Evolutionary conservation across 306 rosid species (phyloP).

Genomic region (Crataegus laevigata): DNA sequence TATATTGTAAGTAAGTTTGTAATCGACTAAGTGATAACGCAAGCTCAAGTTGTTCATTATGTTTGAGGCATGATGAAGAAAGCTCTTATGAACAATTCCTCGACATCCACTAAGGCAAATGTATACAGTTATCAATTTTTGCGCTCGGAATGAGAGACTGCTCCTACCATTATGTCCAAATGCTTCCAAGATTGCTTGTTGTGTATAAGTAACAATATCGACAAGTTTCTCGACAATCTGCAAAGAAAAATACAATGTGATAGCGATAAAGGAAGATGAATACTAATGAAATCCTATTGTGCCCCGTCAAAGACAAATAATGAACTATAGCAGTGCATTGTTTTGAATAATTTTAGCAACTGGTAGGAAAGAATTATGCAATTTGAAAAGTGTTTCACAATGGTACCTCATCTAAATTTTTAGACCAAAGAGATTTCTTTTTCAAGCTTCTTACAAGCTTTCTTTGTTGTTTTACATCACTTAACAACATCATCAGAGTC

Average conservation of each 20-base stretch:
- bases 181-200: conserved; percentile 56
- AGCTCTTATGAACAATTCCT: background rate
- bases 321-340: background rate
- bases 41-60: background rate
- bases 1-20: background rate
- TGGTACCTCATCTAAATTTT: conserved; percentile 73
- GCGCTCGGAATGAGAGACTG: conserved; percentile 8
- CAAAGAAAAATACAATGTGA: conserved; percentile 25
- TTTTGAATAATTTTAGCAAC: background rate
- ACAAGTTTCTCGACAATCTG: conserved; percentile 94
- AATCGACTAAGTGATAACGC: background rate
- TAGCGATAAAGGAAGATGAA: conserved; percentile 7
- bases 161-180: conserved; percentile 61
- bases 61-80: background rate
- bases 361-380: conserved; percentile 6
- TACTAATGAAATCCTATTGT: background rate
- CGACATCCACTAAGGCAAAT: background rate
- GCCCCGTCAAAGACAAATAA: background rate
- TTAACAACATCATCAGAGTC: conserved; percentile 54
- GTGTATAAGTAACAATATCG: conserved; percentile 47
- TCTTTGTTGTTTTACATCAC: conserved; percentile 78
- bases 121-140: background rate
- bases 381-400: conserved; percentile 8
- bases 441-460: conserved; percentile 76
- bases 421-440: conserved; percentile 91